These are phyloP conservation scores for Hyaloscypha variabilis DNA, from an alignment of 495 filamentous ascomycete genomes.

Conservation along the genomic window DNA sequence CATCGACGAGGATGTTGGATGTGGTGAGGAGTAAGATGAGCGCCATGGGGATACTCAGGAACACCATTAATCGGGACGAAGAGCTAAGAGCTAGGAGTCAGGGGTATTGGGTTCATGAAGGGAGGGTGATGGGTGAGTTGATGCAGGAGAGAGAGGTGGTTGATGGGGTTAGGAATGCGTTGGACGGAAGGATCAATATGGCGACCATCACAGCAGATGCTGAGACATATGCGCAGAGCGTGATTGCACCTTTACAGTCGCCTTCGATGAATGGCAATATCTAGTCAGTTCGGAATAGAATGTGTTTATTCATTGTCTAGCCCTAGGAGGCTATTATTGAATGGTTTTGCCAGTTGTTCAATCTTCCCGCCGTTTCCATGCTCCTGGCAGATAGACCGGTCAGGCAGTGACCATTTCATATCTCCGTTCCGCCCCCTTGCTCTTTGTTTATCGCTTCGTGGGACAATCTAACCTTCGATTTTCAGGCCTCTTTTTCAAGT, in stretches of 20 bases:
- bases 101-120: conserved; percentile 58
- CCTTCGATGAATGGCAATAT: background rate
- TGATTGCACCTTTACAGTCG: conserved; percentile 39
- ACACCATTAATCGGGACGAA: conserved; percentile 56
- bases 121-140: conserved; percentile 52
- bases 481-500: too few species aligned
- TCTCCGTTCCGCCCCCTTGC: too few species aligned
- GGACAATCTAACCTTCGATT: too few species aligned
- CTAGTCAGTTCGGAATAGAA: background rate
- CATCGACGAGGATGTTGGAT: conserved; percentile 39
- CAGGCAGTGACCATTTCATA: too few species aligned
- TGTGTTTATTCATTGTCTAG: background rate
- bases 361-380: too few species aligned
- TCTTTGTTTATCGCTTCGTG: too few species aligned
- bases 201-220: conserved; percentile 51
- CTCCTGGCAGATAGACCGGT: too few species aligned
- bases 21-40: conserved; percentile 45
- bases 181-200: conserved; percentile 54
- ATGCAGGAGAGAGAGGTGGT: conserved; percentile 65
- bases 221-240: conserved; percentile 51
- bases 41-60: conserved; percentile 56
- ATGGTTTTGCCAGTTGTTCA: too few species aligned
- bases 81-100: conserved; percentile 45
- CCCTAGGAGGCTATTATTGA: background rate
- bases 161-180: conserved; percentile 56